Conservation (phyloP, 345 rosid genomes). For the Sonneratia alba region DNA sequence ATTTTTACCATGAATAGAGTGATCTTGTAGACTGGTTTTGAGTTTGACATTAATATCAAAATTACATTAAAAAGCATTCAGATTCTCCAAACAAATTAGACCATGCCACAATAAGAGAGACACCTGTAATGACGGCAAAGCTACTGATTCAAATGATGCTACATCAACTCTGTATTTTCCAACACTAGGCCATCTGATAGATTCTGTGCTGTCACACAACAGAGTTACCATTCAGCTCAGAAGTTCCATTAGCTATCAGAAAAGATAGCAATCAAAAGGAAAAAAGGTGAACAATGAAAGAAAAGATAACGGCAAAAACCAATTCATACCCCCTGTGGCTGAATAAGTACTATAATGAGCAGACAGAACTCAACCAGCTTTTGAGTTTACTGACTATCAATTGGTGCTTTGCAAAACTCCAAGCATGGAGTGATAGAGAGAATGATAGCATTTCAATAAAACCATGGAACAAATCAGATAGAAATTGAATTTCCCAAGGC, state of each 20-base stretch:
- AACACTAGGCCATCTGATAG: constrained; percentile 54
- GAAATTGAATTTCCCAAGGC: not conserved
- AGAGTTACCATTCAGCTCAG: not conserved
- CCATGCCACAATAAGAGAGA: not conserved
- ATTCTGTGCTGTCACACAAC: constrained; percentile 37
- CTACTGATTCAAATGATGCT: constrained; percentile 54
- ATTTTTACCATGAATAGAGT: not conserved
- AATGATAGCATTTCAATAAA: not conserved
- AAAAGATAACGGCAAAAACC: not conserved
- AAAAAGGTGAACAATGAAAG: not conserved
- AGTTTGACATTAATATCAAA: not conserved
- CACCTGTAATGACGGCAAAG: constrained; percentile 70
- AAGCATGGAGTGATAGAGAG: not conserved
- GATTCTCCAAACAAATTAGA: not conserved
- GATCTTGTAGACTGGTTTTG: not conserved
- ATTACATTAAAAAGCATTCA: not conserved
- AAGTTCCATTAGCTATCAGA: not conserved
- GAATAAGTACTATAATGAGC: not conserved
- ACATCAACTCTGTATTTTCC: constrained; percentile 64
- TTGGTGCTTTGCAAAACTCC: not conserved
- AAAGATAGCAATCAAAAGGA: not conserved
- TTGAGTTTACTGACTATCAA: not conserved
- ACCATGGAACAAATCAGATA: not conserved
- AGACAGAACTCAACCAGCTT: not conserved
- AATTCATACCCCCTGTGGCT: not conserved